phyloP scores from a whole-genome alignment of 139 green algal genomes.

The Picochlorum sp. region DNA sequence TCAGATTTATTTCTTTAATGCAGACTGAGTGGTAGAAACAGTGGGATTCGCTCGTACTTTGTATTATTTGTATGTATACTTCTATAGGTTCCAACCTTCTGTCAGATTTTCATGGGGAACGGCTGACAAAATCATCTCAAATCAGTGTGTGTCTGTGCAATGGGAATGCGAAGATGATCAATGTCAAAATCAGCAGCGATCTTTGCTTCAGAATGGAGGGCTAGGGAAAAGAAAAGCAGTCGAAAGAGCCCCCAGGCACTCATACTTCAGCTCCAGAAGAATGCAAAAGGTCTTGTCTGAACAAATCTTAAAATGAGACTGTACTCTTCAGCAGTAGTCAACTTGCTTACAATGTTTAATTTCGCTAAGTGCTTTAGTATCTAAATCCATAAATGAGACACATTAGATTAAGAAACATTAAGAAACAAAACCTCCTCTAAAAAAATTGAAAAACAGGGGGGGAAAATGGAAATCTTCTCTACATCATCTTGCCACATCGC shows the following conservation, averaged over 20 bases:
- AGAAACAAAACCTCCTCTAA: neutral
- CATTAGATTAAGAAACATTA: too few species aligned
- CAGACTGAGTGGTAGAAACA: neutral
- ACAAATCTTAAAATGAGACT: too few species aligned
- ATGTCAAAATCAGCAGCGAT: slow-evolving; percentile 6
- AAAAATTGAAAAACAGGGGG: too few species aligned
- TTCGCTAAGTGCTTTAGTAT: too few species aligned
- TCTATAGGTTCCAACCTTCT: too few species aligned
- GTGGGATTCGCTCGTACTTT: neutral
- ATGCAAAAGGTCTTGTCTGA: slow-evolving; percentile 47
- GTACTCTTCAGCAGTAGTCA: too few species aligned
- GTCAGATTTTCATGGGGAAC: slow-evolving; percentile 52
- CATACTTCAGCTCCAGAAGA: slow-evolving; percentile 45
- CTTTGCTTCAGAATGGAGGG: neutral
- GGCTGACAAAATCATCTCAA: slow-evolving; percentile 26
- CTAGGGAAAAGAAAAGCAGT: neutral
- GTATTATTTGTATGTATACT: neutral
- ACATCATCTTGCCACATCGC: too few species aligned
- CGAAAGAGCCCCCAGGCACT: slow-evolving; percentile 15
- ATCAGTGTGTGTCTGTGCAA: slow-evolving; percentile 16
- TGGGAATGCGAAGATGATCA: slow-evolving; percentile 35
- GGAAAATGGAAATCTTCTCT: too few species aligned
- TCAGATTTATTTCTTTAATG: too few species aligned
- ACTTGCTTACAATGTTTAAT: too few species aligned
- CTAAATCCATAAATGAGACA: too few species aligned